A percentile compares a stretch with the other conserved stretches of the same genome.
Evolutionary conservation across 106 monocot genomes (phyloP).

Genomic region (Narthecium ossifragum): DNA sequence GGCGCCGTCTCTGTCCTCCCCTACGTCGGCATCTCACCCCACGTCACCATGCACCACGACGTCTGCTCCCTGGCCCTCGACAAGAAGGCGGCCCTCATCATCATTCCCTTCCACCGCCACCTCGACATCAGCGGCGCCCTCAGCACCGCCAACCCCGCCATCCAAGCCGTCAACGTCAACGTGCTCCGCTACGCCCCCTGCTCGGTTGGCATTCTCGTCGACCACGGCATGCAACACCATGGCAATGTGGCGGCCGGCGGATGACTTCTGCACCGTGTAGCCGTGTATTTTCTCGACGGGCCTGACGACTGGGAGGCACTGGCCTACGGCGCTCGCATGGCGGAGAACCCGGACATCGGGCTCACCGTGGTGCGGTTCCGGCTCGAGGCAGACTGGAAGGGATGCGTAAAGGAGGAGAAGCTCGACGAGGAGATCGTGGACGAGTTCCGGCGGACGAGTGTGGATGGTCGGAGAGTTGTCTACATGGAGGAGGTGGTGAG

Average conservation of each 20-base stretch:
- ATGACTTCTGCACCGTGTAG: neutral
- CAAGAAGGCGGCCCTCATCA: neutral
- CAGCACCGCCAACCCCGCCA: neutral
- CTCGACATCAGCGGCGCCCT: neutral
- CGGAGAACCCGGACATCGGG: neutral
- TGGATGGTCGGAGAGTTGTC: neutral
- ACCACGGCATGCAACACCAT: neutral
- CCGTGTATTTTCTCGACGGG: neutral
- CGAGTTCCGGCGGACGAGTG: neutral
- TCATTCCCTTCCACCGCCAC: conserved; percentile 1
- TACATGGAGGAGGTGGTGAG: neutral
- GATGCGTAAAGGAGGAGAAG: neutral
- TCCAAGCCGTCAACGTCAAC: neutral
- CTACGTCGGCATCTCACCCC: neutral
- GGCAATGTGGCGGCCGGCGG: neutral
- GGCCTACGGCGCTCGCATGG: neutral
- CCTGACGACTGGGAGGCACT: neutral
- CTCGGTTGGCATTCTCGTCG: conserved; percentile 3
- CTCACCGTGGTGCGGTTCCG: neutral
- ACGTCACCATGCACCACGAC: conserved; percentile 1
- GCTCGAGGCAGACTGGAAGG: neutral
- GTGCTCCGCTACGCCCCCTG: conserved; percentile 7
- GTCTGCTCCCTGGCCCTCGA: conserved; percentile 4
- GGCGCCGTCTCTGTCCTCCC: neutral
- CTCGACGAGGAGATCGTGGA: neutral